phyloP scores from a whole-genome alignment of 2,329 filamentous ascomycete species.

The Pezicula neosporulosa region DNA sequence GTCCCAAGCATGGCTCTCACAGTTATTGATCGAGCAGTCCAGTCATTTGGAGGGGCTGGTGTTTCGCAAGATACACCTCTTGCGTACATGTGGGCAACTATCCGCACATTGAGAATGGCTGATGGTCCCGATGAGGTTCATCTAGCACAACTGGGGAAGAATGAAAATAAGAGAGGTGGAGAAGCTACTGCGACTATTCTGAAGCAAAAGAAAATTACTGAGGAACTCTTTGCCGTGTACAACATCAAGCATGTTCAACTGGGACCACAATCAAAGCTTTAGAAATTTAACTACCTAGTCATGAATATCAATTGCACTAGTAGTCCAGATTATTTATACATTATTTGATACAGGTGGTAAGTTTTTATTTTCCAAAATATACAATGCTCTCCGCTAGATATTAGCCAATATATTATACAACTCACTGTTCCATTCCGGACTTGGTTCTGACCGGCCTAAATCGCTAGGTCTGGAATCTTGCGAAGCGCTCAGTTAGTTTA shows the following conservation, averaged over 20 bases:
- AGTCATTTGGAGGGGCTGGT: conserved; percentile 87
- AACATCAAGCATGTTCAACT: conserved; percentile 34
- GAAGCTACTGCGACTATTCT: conserved; percentile 59
- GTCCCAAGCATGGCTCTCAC: conserved; percentile 78
- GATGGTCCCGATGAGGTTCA: conserved; percentile 98
- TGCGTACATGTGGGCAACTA: conserved; percentile 76
- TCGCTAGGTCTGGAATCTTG: too few species aligned
- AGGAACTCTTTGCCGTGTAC: conserved; percentile 62
- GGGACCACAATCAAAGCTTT: conserved; percentile 28
- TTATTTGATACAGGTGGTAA: too few species aligned
- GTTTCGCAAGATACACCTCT: conserved; percentile 93
- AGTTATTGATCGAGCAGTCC: conserved; percentile 91
- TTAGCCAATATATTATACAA: too few species aligned
- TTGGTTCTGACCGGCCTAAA: too few species aligned
- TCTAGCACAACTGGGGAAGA: conserved; percentile 73
- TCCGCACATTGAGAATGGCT: conserved; percentile 79
- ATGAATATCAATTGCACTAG: too few species aligned
- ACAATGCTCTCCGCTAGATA: too few species aligned
- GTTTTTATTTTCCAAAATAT: too few species aligned
- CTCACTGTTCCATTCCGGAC: too few species aligned
- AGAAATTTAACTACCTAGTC: conserved; percentile 8
- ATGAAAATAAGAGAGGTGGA: conserved; percentile 70
- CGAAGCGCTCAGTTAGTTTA: too few species aligned
- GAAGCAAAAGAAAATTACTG: conserved; percentile 61
- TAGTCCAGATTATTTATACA: too few species aligned